Percentiles rank a stretch among this genome's conserved stretches.
Conservation (phyloP, 179 eudicot genomes). For the Silene noctiflora region DNA sequence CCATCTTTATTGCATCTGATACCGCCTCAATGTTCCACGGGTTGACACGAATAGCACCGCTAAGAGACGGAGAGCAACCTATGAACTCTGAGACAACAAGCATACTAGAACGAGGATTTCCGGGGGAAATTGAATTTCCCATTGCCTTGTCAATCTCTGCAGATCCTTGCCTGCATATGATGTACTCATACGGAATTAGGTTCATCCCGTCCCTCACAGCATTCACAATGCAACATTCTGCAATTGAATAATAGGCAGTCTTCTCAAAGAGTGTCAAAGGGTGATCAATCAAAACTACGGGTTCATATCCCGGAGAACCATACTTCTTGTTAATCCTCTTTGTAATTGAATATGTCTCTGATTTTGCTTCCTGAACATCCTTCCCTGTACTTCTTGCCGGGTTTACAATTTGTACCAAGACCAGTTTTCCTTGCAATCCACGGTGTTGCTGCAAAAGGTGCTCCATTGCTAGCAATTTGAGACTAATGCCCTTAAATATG, state of each 20-base stretch:
- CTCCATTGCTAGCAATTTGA: conserved; percentile 41
- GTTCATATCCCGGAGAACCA: conserved; percentile 34
- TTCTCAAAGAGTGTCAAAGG: conserved; percentile 35
- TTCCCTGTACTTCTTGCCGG: conserved; percentile 48
- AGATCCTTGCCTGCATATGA: conserved; percentile 43
- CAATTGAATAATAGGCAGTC: conserved; percentile 41
- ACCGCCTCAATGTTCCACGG: conserved; percentile 48
- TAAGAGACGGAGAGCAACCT: conserved; percentile 48
- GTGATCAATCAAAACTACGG: conserved; percentile 38
- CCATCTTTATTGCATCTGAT: conserved; percentile 36
- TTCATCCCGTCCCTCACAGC: conserved; percentile 50
- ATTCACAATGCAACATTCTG: conserved; percentile 49
- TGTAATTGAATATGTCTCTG: conserved; percentile 32
- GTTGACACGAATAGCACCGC: conserved; percentile 47
- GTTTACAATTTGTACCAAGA: conserved; percentile 39
- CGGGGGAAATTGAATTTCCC: conserved; percentile 23
- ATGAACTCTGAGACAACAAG: conserved; percentile 46
- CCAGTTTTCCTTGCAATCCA: conserved; percentile 27
- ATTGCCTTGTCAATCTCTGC: conserved; percentile 30
- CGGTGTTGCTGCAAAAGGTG: conserved; percentile 32
- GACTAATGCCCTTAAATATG: conserved; percentile 47
- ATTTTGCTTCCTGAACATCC: conserved; percentile 40
- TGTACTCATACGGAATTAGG: conserved; percentile 39
- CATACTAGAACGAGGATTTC: conserved; percentile 38
- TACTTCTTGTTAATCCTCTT: conserved; percentile 32